phyloP scores from a whole-genome alignment of 2,329 filamentous ascomycete species.

The Venturia pyrina region DNA sequence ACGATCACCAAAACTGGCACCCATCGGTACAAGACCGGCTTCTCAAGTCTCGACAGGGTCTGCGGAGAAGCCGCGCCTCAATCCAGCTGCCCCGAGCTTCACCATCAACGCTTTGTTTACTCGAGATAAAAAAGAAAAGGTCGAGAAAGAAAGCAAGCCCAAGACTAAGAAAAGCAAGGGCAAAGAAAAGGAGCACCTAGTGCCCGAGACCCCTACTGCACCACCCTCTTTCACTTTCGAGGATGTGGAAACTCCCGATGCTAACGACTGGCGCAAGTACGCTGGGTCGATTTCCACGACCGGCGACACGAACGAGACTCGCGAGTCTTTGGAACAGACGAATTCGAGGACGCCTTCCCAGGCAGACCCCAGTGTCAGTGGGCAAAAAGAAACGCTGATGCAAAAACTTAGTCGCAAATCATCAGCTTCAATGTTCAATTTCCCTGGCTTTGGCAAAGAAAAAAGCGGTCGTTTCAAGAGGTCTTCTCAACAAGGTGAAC shows the following conservation, averaged over 20 bases:
- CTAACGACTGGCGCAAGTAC: slow-evolving; percentile 27
- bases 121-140: slow-evolving; percentile 23
- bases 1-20: slow-evolving; percentile 19
- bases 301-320: slow-evolving; percentile 23
- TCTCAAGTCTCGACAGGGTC: slow-evolving; percentile 9
- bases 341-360: slow-evolving; percentile 28
- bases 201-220: slow-evolving; percentile 13
- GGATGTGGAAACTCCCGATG: slow-evolving; percentile 19
- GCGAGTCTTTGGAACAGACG: slow-evolving; percentile 30
- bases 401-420: slow-evolving; percentile 39
- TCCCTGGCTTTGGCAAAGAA: slow-evolving; percentile 28
- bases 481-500: slow-evolving; percentile 16
- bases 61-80: slow-evolving; percentile 48
- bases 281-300: slow-evolving; percentile 33
- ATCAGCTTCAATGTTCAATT: slow-evolving; percentile 34
- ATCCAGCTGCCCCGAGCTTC: slow-evolving; percentile 84
- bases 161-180: slow-evolving; percentile 26
- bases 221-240: slow-evolving; percentile 16
- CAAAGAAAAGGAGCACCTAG: slow-evolving; percentile 13
- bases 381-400: slow-evolving; percentile 37
- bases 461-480: slow-evolving; percentile 21
- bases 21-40: slow-evolving; percentile 68
- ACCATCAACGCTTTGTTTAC: slow-evolving; percentile 61
- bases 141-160: slow-evolving; percentile 25
- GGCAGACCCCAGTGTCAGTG: slow-evolving; percentile 17